phyloP scores from a whole-genome alignment of 352 stramenopile species.

The Aphanomyces invadans region DNA sequence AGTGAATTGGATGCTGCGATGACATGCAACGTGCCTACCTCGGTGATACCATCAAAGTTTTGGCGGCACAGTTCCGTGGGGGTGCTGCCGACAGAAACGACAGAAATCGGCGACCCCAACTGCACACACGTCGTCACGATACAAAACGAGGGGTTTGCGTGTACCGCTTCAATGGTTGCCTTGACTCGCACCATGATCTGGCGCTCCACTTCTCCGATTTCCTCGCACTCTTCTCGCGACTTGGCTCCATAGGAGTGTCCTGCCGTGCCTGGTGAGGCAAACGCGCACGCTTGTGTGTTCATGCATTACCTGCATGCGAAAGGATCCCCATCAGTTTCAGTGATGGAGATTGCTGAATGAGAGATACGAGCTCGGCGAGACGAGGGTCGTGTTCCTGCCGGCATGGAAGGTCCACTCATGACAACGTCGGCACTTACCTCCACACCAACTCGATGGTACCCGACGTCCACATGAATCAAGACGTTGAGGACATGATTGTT shows the following conservation, averaged over 20 bases:
- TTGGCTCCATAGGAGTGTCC: slow-evolving; percentile 54
- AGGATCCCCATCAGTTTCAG: slow-evolving; percentile 53
- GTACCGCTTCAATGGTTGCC: slow-evolving; percentile 36
- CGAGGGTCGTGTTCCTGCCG: slow-evolving; percentile 37
- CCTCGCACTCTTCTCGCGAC: slow-evolving; percentile 39
- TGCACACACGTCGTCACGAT: slow-evolving; percentile 2
- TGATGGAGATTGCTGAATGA: slow-evolving; percentile 41
- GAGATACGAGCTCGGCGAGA: slow-evolving; percentile 41
- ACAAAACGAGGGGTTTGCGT: background rate
- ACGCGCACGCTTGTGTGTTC: background rate
- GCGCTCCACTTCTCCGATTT: slow-evolving; percentile 51
- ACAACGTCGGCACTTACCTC: slow-evolving; percentile 25
- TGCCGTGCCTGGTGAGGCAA: slow-evolving; percentile 13
- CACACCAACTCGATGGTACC: slow-evolving; percentile 65
- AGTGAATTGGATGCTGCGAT: background rate
- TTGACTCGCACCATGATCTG: slow-evolving; percentile 62
- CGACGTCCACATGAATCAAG: slow-evolving; percentile 64
- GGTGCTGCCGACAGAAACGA: slow-evolving; percentile 60
- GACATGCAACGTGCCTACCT: slow-evolving; percentile 30
- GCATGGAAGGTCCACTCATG: background rate
- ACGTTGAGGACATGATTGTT: slow-evolving; percentile 41
- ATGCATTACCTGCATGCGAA: slow-evolving; percentile 41
- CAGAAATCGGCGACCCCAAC: slow-evolving; percentile 41
- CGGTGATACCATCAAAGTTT: slow-evolving; percentile 58
- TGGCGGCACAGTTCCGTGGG: slow-evolving; percentile 52